Conservation (phyloP, 495 filamentous ascomycete species). For the Podospora fimiseda region DNA sequence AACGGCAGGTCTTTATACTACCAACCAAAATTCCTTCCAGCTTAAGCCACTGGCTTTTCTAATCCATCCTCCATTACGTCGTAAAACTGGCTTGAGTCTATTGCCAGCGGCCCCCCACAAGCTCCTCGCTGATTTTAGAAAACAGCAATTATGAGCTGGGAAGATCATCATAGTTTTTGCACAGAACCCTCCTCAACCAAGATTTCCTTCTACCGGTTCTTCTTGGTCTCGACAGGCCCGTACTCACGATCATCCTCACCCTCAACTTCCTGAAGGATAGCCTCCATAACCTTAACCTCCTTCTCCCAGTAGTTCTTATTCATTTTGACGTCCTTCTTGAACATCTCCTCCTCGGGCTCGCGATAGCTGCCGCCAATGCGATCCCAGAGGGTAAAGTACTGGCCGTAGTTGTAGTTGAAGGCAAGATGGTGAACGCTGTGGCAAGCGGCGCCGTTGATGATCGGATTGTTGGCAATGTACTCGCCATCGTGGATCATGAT, state of each 20-base stretch:
- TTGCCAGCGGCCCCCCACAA: not conserved
- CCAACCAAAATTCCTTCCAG: too few species aligned
- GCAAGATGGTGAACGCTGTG: slow-evolving; percentile 81
- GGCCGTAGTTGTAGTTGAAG: slow-evolving; percentile 98
- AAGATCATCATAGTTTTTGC: not conserved
- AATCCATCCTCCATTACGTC: slow-evolving; percentile 18
- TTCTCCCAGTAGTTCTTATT: slow-evolving; percentile 70
- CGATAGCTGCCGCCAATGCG: slow-evolving; percentile 84
- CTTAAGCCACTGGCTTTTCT: too few species aligned
- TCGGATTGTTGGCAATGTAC: slow-evolving; percentile 78
- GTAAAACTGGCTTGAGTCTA: not conserved
- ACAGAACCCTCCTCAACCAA: not conserved
- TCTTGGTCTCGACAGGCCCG: slow-evolving; percentile 44
- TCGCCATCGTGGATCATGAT: slow-evolving; percentile 97
- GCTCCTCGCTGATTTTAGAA: not conserved
- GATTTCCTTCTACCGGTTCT: slow-evolving; percentile 29
- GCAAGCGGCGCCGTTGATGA: slow-evolving; percentile 93
- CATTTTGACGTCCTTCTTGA: slow-evolving; percentile 85
- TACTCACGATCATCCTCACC: slow-evolving; percentile 81
- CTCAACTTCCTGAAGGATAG: slow-evolving; percentile 74
- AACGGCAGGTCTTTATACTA: too few species aligned
- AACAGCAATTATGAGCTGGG: not conserved
- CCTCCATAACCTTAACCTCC: slow-evolving; percentile 82
- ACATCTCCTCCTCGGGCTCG: slow-evolving; percentile 79
- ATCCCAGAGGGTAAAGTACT: slow-evolving; percentile 95